Evolutionary conservation across 371 early-diverging fungal genomes (phyloP).

Genomic region (Chytridiales sp.): DNA sequence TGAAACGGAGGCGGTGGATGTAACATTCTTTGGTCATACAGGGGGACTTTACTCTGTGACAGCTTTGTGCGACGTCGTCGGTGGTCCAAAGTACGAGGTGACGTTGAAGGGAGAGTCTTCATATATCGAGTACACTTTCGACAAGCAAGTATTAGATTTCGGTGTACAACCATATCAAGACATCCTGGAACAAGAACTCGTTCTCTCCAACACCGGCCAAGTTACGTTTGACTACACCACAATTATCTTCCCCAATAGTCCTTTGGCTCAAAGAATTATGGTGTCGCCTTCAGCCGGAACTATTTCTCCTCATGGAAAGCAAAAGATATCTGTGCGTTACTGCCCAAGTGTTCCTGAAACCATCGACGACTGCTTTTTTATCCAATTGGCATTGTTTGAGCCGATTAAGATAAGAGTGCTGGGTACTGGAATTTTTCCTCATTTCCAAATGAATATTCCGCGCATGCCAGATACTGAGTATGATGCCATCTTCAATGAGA

Average conservation of each 20-base stretch:
- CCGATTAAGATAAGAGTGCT: conserved; percentile 41
- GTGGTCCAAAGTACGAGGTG: conserved; percentile 56
- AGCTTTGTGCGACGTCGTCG: conserved; percentile 49
- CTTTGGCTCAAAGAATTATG: conserved; percentile 37
- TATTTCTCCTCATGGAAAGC: conserved; percentile 39
- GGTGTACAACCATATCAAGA: conserved; percentile 47
- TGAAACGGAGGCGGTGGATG: conserved; percentile 41
- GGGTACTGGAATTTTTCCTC: conserved; percentile 39
- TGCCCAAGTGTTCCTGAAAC: conserved; percentile 47
- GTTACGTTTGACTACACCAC: conserved; percentile 45
- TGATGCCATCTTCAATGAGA: conserved; percentile 16
- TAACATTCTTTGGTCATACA: conserved; percentile 44
- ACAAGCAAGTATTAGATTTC: conserved; percentile 36
- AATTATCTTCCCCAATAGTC: conserved; percentile 31
- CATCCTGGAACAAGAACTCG: conserved; percentile 49
- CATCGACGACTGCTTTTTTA: conserved; percentile 44
- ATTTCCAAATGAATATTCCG: conserved; percentile 31
- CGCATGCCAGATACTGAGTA: conserved; percentile 31
- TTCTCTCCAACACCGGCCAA: conserved; percentile 46
- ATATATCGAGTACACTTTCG: conserved; percentile 37
- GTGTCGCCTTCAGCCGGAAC: conserved; percentile 41
- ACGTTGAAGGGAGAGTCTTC: conserved; percentile 48
- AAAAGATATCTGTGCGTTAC: conserved; percentile 42
- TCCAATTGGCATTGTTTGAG: conserved; percentile 53
- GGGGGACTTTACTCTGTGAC: conserved; percentile 24